Base-by-base conservation (phyloP, 176 grass and related monocot genomes). In the Oryza brachyantha region DNA sequence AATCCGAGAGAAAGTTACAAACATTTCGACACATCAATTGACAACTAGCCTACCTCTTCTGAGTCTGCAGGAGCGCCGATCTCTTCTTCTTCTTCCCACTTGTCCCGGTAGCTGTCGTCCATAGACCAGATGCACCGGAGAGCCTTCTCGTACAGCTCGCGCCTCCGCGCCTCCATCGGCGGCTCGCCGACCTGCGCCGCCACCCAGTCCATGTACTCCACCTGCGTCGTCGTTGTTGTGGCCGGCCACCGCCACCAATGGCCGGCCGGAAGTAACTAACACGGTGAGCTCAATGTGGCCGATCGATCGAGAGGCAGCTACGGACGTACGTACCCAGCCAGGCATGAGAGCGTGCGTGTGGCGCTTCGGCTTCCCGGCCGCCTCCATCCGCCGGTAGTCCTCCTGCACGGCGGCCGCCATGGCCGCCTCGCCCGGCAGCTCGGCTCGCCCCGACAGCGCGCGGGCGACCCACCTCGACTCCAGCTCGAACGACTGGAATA, bases 161-260 rank as follows among this genome's bases (percentile, higher is more conserved):
- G 2, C 46, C 24, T 61, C 77, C 66, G 59, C 2, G 52, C 13
- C 43, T 85, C 89, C 63, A 88, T 4, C 3, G 16, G 78, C 36
- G 83, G 57, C 62, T 77, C 64, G 3, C 74, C 83, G 16, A 79
- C 69, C 70, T 86, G 66, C 8, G 74, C 58, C 58, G 86, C 78
- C 41, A 92, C 27, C 86, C 78, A 92, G 82, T 92, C 27, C 82
- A 92, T 27, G 82, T 92, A 61, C 46, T 83, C 90, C 57, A 68
- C 78, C 77, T 82, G n/a, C n/a, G 55, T 29, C 39, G 7, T 42
- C 79, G 41, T 26, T 24, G 14, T 43, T 34, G 28, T 31, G 19
- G 42, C 25, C n/a, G n/a, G n/a, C n/a, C n/a, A n/a, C n/a, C n/a
- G n/a, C n/a, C 14, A 19, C 37, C 83, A 66, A 57, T 24, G 52